Conservation (phyloP, 805 yeast species). For the Isabelozyma gotoi region DNA sequence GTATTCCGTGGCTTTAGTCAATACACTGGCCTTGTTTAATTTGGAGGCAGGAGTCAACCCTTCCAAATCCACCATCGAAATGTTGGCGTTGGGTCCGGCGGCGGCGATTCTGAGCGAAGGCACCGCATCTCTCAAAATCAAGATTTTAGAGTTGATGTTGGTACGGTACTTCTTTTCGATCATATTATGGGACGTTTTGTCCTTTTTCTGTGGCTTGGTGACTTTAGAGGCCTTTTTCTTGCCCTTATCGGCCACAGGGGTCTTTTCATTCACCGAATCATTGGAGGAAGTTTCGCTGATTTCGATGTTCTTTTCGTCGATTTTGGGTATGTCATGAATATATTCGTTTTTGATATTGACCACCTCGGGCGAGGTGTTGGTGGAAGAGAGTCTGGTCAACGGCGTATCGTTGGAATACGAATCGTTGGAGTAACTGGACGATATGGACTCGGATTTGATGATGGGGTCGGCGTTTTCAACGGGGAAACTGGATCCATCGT, state of each 20-base stretch:
- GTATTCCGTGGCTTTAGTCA: constrained; percentile 76
- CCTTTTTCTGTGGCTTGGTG: constrained; percentile 51
- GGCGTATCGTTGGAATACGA: constrained; percentile 14
- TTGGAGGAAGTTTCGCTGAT: not conserved
- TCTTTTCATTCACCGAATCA: not conserved
- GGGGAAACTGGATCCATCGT: not conserved
- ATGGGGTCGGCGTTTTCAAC: not conserved
- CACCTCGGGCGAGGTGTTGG: constrained; percentile 20
- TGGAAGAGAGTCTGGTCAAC: constrained; percentile 13
- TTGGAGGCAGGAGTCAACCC: constrained; percentile 77
- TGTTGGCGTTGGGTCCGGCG: constrained; percentile 46
- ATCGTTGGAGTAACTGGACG: constrained; percentile 1
- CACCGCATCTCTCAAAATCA: constrained; percentile 71
- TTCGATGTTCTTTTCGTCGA: not conserved
- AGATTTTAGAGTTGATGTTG: constrained; percentile 69
- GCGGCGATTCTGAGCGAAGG: constrained; percentile 67
- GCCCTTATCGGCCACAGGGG: not conserved
- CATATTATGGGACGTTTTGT: constrained; percentile 70
- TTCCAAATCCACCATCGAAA: constrained; percentile 51
- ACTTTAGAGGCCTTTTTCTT: constrained; percentile 16
- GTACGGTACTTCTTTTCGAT: constrained; percentile 80
- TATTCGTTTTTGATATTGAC: not conserved
- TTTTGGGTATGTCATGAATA: not conserved
- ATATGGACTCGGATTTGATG: not conserved
- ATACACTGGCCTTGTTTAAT: constrained; percentile 73